Evolutionary conservation across 202 grass and related monocot species (phyloP).

Genomic region (Digitaria exilis): DNA sequence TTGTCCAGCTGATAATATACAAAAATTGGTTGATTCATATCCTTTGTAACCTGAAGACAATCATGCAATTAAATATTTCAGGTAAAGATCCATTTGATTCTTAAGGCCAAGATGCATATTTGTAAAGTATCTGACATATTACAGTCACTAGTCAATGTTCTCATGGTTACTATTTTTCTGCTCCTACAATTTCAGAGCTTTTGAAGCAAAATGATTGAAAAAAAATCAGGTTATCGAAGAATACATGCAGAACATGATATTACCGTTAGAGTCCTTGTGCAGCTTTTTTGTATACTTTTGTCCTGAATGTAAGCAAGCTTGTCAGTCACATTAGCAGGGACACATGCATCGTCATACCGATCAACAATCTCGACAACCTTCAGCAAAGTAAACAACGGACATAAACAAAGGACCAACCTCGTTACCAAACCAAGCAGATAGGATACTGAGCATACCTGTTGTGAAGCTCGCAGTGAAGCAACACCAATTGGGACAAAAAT

Average conservation of each 20-base stretch:
- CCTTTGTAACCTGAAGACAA: conserved; percentile 72
- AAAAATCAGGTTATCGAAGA: conserved; percentile 10
- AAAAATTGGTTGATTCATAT: conserved; percentile 87
- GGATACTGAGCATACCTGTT: conserved; percentile 49
- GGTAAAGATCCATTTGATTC: not conserved
- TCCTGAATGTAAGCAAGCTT: conserved; percentile 83
- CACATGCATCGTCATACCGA: conserved; percentile 72
- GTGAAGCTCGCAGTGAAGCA: conserved; percentile 72
- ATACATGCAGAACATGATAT: conserved; percentile 30
- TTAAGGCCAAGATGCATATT: conserved; percentile 8
- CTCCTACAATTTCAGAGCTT: not conserved
- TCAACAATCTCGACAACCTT: conserved; percentile 96
- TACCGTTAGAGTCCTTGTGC: conserved; percentile 74
- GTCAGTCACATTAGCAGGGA: conserved; percentile 49
- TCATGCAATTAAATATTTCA: conserved; percentile 27
- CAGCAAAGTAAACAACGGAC: conserved; percentile 34
- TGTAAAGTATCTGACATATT: not conserved
- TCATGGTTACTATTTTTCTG: not conserved
- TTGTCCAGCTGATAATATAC: conserved; percentile 98
- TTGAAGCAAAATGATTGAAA: too few species aligned
- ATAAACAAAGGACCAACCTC: conserved; percentile 18
- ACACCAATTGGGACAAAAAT: conserved; percentile 92
- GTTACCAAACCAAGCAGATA: conserved; percentile 3
- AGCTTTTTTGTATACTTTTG: conserved; percentile 46
- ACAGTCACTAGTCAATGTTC: not conserved